These are phyloP conservation scores for Chlorella sp. DNA, from an alignment of 139 green algal species.

Conservation along the genomic window DNA sequence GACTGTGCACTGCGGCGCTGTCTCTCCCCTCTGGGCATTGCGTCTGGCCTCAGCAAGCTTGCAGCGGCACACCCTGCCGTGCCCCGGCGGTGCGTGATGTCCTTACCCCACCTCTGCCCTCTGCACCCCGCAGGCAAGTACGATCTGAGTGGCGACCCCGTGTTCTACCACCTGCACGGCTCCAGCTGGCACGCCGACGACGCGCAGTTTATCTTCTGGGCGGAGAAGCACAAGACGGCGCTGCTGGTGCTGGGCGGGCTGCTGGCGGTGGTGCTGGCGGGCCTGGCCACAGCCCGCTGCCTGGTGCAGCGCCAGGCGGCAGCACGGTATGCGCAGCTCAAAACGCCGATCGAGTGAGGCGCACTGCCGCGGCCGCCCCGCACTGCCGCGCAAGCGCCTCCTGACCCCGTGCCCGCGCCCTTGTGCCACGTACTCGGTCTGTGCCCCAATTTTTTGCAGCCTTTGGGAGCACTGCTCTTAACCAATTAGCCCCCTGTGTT, in stretches of 20 bases:
- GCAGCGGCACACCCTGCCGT: too few species aligned
- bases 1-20: too few species aligned
- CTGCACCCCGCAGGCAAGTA: too few species aligned
- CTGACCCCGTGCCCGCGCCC: not conserved
- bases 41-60: too few species aligned
- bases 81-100: too few species aligned
- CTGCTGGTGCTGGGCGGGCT: constrained; percentile 22
- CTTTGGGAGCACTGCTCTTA: not conserved
- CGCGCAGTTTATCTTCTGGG: constrained; percentile 56
- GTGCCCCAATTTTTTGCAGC: not conserved
- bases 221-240: constrained; percentile 44
- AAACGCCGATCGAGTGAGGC: constrained; percentile 7
- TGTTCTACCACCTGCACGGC: constrained; percentile 58
- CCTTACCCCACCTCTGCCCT: too few species aligned
- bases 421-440: not conserved
- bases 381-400: not conserved
- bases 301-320: not conserved
- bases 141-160: constrained; percentile 13
- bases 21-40: too few species aligned
- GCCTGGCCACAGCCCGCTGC: not conserved
- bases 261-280: not conserved
- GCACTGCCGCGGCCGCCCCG: not conserved
- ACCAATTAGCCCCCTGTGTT: not conserved
- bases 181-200: constrained; percentile 62
- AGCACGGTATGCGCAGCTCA: not conserved